phyloP scores from a whole-genome alignment of 352 stramenopile species.

The Phytophthora vignae region DNA sequence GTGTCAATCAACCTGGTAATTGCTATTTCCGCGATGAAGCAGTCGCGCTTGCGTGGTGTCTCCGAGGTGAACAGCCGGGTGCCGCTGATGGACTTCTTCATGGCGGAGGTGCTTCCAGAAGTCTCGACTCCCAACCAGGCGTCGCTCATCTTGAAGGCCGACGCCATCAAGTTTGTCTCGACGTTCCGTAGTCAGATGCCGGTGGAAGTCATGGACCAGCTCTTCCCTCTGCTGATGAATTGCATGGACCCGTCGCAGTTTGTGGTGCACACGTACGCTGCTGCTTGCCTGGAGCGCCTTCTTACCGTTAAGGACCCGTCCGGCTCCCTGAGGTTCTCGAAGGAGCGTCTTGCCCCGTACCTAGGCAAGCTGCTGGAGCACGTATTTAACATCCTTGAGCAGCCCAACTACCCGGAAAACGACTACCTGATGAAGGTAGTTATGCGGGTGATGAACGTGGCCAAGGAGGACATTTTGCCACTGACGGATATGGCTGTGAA shows the following conservation, averaged over 20 bases:
- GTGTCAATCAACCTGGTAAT: slow-evolving; percentile 96
- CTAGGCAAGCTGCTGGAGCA: slow-evolving; percentile 94
- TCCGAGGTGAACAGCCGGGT: slow-evolving; percentile 95
- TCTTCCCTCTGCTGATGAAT: slow-evolving; percentile 94
- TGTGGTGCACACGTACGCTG: slow-evolving; percentile 99
- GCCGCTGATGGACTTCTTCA: slow-evolving; percentile 98
- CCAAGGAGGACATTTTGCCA: slow-evolving; percentile 93
- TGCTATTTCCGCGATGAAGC: slow-evolving; percentile 94
- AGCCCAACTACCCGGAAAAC: slow-evolving; percentile 96
- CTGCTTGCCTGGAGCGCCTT: slow-evolving; percentile 95
- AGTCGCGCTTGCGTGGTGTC: slow-evolving; percentile 93
- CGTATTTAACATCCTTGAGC: slow-evolving; percentile 97
- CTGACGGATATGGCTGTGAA: slow-evolving; percentile 95
- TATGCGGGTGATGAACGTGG: slow-evolving; percentile 95
- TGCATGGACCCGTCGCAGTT: slow-evolving; percentile 87
- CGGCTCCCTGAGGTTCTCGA: slow-evolving; percentile 75
- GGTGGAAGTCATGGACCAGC: slow-evolving; percentile 90
- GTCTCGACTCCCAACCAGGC: slow-evolving; percentile 86
- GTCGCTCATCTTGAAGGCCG: slow-evolving; percentile 96
- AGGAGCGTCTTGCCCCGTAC: slow-evolving; percentile 90
- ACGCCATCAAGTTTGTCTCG: slow-evolving; percentile 98
- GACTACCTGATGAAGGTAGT: slow-evolving; percentile 99
- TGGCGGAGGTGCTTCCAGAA: slow-evolving; percentile 93
- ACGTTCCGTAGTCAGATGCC: slow-evolving; percentile 98
- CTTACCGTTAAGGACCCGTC: slow-evolving; percentile 94